These are phyloP conservation scores for Basipetospora sp. DNA, from an alignment of 2,329 filamentous ascomycete species.

Conservation along the genomic window DNA sequence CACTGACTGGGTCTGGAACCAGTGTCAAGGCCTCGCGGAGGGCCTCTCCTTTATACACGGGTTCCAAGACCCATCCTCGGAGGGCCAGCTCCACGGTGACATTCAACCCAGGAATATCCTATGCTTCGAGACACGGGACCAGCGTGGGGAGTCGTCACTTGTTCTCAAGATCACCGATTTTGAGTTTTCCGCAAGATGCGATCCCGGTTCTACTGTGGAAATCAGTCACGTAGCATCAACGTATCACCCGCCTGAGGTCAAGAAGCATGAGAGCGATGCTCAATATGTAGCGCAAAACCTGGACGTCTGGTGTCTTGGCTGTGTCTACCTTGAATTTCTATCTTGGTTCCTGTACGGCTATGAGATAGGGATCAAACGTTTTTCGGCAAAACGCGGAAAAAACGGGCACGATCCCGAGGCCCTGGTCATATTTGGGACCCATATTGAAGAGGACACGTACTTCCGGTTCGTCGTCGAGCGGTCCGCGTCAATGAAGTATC, in stretches of 20 bases:
- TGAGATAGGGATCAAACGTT: not conserved
- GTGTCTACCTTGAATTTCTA: not conserved
- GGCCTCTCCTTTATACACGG: conserved; percentile 1
- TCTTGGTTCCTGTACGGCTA: not conserved
- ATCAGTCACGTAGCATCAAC: not conserved
- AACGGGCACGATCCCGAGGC: not conserved
- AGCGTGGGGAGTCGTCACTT: not conserved
- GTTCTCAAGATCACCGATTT: conserved; percentile 2
- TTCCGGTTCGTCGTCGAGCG: not conserved
- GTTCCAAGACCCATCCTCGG: not conserved
- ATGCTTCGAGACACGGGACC: not conserved
- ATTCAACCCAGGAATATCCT: conserved; percentile 2
- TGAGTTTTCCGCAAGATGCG: not conserved
- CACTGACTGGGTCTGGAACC: not conserved
- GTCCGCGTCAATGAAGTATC: not conserved
- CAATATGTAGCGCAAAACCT: not conserved
- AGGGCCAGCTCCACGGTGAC: not conserved
- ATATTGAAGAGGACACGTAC: not conserved
- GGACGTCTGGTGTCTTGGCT: conserved; percentile 1
- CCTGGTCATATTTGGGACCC: not conserved
- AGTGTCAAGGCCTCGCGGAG: not conserved
- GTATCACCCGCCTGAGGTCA: not conserved
- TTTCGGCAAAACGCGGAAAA: not conserved
- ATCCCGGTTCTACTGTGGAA: not conserved
- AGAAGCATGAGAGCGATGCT: not conserved